Evolutionary conservation across 768 basidiomycete species (phyloP), one percentile per base, ranked within the genome.

Genomic region (Lyophyllum shimeji): DNA sequence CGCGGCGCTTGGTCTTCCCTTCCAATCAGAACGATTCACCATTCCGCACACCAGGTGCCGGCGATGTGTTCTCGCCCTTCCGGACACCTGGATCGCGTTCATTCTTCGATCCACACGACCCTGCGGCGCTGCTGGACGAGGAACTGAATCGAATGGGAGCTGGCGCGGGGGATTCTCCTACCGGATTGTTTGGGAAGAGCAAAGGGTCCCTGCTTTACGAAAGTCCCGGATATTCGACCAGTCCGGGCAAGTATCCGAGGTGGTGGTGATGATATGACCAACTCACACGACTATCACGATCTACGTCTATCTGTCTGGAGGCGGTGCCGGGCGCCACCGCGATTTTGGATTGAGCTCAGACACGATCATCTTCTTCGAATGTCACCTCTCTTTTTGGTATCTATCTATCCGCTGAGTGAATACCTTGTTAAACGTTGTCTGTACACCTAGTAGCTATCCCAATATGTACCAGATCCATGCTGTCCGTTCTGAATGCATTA

Each of bases 51-150:
- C 70, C 72, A 40, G 65, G 61, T 9, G 63, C 67, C 27, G 47
- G 62, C 4, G 57, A 63, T 18, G 65, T 65, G 47, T 62, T 64
- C 25, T 75, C 76, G 21, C 74, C 75, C 11, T 81, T 79, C 67
- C 76, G 79, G 18, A 80, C 82, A 12, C 84, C 82, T 3, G 75
- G 76, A 12, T 74, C 79, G 43, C 71, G 79, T 57, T 72, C 63
- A 24, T 75, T 88, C 29, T 84, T 82, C 59, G 89, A 90, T 65
- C 88, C 89, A 27, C 84, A 88, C 59, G 87, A 90, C 68, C 87
- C 89, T 3, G 74, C 80, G 29, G 73, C 80, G 29, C 63, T 90
- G 42, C 72, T 92, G 21, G 87, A 90, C 46, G 90, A 92, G 47
- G 90, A 93, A 55, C 72, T 93, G 52, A 81, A 77, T 46, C 74